Conservation (phyloP, 495 filamentous ascomycete genomes). For the Daldinia decipiens region DNA sequence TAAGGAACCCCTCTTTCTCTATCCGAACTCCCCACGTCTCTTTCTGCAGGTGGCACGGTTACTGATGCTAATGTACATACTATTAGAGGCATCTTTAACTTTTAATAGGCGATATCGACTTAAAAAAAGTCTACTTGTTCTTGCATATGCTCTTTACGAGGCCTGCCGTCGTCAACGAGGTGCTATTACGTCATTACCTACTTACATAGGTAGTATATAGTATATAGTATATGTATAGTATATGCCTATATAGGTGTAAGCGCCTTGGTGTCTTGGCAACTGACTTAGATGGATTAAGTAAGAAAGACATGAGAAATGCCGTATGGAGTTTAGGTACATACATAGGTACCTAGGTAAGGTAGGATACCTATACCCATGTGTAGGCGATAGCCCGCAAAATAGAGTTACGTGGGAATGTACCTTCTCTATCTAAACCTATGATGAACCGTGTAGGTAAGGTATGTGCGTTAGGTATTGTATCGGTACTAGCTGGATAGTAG, state of each 20-base stretch:
- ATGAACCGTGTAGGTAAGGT: neutral
- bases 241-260: neutral
- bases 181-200: slow-evolving; percentile 20
- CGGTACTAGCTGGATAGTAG: slow-evolving; percentile 34
- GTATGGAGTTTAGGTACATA: neutral
- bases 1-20: slow-evolving; percentile 40
- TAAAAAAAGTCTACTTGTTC: neutral
- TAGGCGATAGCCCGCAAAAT: slow-evolving; percentile 2
- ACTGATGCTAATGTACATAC: neutral
- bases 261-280: neutral
- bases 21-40: slow-evolving; percentile 22
- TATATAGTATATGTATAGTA: too few species aligned
- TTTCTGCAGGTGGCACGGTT: slow-evolving; percentile 5
- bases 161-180: slow-evolving; percentile 6
- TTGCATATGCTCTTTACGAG: neutral
- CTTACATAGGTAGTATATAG: too few species aligned
- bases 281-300: slow-evolving; percentile 9
- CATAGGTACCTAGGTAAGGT: too few species aligned
- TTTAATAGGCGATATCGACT: neutral
- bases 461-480: slow-evolving; percentile 13
- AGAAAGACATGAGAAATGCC: neutral
- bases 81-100: neutral
- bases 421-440: neutral
- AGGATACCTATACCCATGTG: neutral
- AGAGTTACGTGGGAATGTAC: slow-evolving; percentile 14